Evolutionary conservation across 768 basidiomycete genomes (phyloP), one percentile per base, ranked within the genome.

Genomic region (Macrolepiota fuliginosa): DNA sequence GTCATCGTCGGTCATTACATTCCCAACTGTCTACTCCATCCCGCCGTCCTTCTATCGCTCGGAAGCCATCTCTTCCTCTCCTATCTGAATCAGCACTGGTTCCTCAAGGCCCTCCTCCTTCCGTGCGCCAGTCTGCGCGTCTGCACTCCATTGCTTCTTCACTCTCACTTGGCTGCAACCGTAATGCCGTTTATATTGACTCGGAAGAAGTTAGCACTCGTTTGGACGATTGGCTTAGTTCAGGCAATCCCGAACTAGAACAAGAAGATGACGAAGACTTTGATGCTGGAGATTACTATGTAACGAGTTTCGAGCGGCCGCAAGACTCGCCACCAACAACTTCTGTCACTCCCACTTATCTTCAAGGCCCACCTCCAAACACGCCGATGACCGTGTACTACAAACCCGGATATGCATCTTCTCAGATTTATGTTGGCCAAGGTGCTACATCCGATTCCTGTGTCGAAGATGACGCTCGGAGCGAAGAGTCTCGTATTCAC

Each of bases 131-230:
- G 11, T 66, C 63, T 13, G 17, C 50, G 39, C 37, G 45, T n/a
- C 52, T 62, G 3, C 63, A 50, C 53, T 54, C 56, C 9, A 49
- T 61, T 46, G 36, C 56, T 13, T 58, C 61, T 3, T 58, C 61
- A 11, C 51, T 53, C 56, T 62, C 60, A 39, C 22, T 54, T 35
- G 35, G 49, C 5, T 39, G 62, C 12, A 40, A 36, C 37, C 67
- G 76, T 5, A 72, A 75, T 54, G 76, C 76, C 19, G 72, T 77
- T 51, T 77, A 77, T 55, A 68, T 77, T 53, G 71, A 76, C 58
- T 69, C 72, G 9, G 73, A 72, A 9, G 71, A 73, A 63, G 69
- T 75, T 24, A 63, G 66, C 10, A 65, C 66, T 55, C 66, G 68
- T 54, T 42, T 73, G 54, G 69, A 68, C 47, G 62, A 64, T 56